Percentiles rank a stretch among this genome's conserved stretches.
Conservation (phyloP, 805 yeast genomes). For the Saccharomycopsis fibuligera region DNA sequence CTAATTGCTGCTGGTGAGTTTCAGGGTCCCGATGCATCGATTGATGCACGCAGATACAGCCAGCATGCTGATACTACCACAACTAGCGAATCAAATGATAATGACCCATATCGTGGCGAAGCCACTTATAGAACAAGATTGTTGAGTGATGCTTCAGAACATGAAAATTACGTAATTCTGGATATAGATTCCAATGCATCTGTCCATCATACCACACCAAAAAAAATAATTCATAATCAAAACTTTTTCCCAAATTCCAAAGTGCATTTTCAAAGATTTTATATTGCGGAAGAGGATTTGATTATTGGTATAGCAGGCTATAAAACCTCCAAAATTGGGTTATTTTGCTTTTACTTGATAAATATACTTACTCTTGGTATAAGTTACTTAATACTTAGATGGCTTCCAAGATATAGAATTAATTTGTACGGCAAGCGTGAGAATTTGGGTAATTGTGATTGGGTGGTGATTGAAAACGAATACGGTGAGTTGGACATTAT, state of each 20-base stretch:
- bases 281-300: constrained; percentile 91
- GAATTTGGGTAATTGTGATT: constrained; percentile 77
- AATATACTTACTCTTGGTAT: constrained; percentile 64
- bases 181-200: constrained; percentile 17
- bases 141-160: constrained; percentile 16
- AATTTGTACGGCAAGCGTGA: constrained; percentile 55
- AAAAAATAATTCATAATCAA: constrained; percentile 15
- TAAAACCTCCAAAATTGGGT: constrained; percentile 42
- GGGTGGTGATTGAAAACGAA: constrained; percentile 93
- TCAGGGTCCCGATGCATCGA: not conserved
- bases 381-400: constrained; percentile 64
- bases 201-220: constrained; percentile 12
- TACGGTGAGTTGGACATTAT: constrained; percentile 74
- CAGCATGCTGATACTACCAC: not conserved
- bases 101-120: constrained; percentile 10
- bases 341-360: constrained; percentile 42
- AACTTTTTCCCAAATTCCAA: constrained; percentile 38
- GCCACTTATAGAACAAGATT: constrained; percentile 16
- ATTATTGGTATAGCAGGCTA: constrained; percentile 95
- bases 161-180: constrained; percentile 11
- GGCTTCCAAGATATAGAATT: constrained; percentile 79
- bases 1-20: not conserved
- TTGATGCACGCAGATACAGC: not conserved
- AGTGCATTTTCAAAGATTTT: constrained; percentile 67
- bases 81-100: not conserved